Evolutionary conservation across 2,329 filamentous ascomycete species (phyloP).

Genomic region (Fusarium newnesense): DNA sequence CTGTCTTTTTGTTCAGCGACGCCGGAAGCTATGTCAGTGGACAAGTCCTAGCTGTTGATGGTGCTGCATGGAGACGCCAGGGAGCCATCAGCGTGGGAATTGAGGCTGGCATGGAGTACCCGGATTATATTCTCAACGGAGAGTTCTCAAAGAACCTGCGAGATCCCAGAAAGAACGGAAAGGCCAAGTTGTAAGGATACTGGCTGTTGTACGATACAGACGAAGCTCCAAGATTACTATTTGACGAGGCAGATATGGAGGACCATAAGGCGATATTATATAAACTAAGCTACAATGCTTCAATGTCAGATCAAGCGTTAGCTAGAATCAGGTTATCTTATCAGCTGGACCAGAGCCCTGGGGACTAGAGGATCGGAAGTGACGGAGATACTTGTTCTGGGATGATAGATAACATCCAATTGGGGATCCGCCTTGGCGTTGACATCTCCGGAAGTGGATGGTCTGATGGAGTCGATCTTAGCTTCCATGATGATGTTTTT

Average conservation of each 20-base stretch:
- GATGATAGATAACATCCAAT: constrained; percentile 21
- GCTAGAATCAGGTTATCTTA: constrained; percentile 7
- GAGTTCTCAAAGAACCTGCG: constrained; percentile 49
- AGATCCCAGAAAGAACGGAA: constrained; percentile 48
- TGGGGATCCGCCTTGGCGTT: background rate
- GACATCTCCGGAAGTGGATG: constrained; percentile 27
- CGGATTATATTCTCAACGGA: constrained; percentile 57
- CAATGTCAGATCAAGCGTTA: background rate
- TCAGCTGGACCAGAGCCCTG: background rate
- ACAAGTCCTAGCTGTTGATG: constrained; percentile 79
- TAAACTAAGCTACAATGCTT: background rate
- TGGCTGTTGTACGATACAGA: background rate
- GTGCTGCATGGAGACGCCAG: constrained; percentile 66
- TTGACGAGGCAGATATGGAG: background rate
- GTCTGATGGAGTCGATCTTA: constrained; percentile 4
- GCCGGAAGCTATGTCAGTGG: constrained; percentile 89
- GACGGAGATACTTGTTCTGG: constrained; percentile 29
- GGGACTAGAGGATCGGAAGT: constrained; percentile 13
- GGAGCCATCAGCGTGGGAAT: constrained; percentile 58
- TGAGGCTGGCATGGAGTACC: constrained; percentile 62
- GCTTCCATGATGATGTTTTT: background rate
- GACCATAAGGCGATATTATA: background rate
- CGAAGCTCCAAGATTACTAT: background rate
- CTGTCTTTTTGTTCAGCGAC: constrained; percentile 87
- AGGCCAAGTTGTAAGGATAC: constrained; percentile 53